Evolutionary conservation across 225 moss, liverwort and hornwort genomes (phyloP), one percentile per base, ranked within the genome.

Genomic region (Marchantia paleacea): DNA sequence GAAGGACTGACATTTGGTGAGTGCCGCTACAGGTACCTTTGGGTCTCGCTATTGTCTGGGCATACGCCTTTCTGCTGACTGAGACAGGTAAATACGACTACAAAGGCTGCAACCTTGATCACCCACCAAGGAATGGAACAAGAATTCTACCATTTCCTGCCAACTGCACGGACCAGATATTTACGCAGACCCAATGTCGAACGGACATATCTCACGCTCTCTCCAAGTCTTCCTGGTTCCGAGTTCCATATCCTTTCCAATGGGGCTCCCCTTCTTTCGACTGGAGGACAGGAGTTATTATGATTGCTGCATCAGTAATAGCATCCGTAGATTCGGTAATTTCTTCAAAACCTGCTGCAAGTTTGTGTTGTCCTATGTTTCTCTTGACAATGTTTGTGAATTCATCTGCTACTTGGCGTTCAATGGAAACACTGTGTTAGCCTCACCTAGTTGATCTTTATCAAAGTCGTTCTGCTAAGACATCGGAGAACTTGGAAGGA

Each of bases 191-290:
- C 39, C 91, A 86, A 64, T 97, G 97, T 83, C 86, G 97, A 65
- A 97, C 97, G 28, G 97, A 95, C 71, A 86, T 86, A 15, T 97
- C 97, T 51, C 78, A 93, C 52, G 92, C 93, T 0, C 52, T 95
- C 3, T 82, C 82, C 0, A 82, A 81, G 12, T 83, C 94, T 1
- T 88, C 92, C 0, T 97, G 97, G 97, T 86, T 97, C 79, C 87
- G 88, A 7, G 87, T 97, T 79, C 94, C 95, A 0, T 91, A 93
- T 75, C 95, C 97, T 7, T 95, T 92, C 69, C 97, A 97, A 65
- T 93, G 97, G 97, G 95, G 97, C 0, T 39, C 91, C 12, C 93
- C 97, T 8, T 88, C 91, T 7, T 93, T 94, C 76, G 85, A 89
- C 55, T 93, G 90, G 92, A 87, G 89, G 75, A 90, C 92, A 0